Conservation (phyloP, 352 stramenopile genomes). For the Phytophthora ramorum region DNA sequence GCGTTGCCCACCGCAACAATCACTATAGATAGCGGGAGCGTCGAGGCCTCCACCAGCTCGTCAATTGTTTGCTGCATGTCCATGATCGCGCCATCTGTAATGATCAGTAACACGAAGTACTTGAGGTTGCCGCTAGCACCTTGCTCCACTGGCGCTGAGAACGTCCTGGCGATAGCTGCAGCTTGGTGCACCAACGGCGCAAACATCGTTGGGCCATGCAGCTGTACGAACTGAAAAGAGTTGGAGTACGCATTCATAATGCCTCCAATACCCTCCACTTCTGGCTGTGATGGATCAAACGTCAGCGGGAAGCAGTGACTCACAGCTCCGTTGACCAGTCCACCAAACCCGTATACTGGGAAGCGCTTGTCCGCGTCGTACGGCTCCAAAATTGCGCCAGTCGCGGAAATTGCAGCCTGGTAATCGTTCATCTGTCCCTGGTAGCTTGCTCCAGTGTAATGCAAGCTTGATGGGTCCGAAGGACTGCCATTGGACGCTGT, state of each 20-base stretch:
- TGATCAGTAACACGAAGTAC: conserved; percentile 81
- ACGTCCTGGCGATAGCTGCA: conserved; percentile 62
- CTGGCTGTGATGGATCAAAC: conserved; percentile 64
- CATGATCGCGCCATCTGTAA: conserved; percentile 81
- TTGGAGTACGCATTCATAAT: conserved; percentile 70
- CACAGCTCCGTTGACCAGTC: conserved; percentile 62
- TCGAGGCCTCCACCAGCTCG: conserved; percentile 69
- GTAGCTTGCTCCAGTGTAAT: conserved; percentile 65
- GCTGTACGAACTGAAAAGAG: conserved; percentile 69
- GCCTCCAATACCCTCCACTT: conserved; percentile 69
- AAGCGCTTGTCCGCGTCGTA: conserved; percentile 84
- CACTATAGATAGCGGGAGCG: conserved; percentile 79
- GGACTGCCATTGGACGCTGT: conserved; percentile 70
- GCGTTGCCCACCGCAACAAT: conserved; percentile 85
- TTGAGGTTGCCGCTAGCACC: conserved; percentile 51
- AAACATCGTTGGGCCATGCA: conserved; percentile 84
- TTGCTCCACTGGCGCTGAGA: conserved; percentile 40
- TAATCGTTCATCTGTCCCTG: conserved; percentile 81
- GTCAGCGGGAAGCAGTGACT: conserved; percentile 81
- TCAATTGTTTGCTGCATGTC: conserved; percentile 81
- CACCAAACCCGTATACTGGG: conserved; percentile 85
- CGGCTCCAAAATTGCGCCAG: conserved; percentile 71
- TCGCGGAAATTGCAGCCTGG: conserved; percentile 72
- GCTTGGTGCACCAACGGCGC: conserved; percentile 78
- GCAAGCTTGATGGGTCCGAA: conserved; percentile 56